Conservation (phyloP, 2,329 filamentous ascomycete species). For the Fusarium udum region DNA sequence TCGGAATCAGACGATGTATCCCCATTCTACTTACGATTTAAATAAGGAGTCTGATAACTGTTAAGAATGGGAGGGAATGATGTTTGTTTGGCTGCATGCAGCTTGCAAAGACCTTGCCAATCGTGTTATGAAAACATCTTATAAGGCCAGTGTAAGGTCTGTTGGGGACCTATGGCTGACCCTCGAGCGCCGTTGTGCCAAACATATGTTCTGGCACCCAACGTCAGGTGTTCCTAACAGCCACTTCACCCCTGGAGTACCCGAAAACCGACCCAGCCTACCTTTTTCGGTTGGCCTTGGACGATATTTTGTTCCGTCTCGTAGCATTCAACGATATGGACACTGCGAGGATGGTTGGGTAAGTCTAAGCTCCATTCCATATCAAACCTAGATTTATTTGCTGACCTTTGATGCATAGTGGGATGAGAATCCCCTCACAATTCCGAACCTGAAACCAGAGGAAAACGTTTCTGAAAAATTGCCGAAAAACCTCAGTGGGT, state of each 20-base stretch:
- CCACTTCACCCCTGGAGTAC: not conserved
- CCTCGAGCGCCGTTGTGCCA: constrained; percentile 1
- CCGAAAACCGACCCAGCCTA: not conserved
- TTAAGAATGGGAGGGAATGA: not conserved
- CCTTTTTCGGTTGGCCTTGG: not conserved
- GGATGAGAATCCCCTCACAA: not conserved
- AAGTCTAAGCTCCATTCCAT: not conserved
- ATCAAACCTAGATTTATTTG: not conserved
- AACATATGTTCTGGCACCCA: too few species aligned
- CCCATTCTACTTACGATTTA: not conserved
- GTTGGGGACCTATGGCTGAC: not conserved
- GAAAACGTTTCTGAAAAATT: not conserved
- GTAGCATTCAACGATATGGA: not conserved
- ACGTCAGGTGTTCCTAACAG: not conserved
- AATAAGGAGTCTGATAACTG: not conserved
- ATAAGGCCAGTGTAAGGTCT: not conserved
- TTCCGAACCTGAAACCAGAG: not conserved
- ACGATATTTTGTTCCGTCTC: not conserved
- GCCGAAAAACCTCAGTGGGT: not conserved
- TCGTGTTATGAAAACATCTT: not conserved
- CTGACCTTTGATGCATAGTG: not conserved
- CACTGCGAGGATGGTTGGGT: constrained; percentile 2
- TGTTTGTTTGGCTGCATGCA: not conserved
- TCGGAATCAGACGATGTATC: not conserved
- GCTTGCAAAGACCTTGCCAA: not conserved